Evolutionary conservation across 345 rosid genomes (phyloP).

Genomic region (Psidium friedrichsthalianum): DNA sequence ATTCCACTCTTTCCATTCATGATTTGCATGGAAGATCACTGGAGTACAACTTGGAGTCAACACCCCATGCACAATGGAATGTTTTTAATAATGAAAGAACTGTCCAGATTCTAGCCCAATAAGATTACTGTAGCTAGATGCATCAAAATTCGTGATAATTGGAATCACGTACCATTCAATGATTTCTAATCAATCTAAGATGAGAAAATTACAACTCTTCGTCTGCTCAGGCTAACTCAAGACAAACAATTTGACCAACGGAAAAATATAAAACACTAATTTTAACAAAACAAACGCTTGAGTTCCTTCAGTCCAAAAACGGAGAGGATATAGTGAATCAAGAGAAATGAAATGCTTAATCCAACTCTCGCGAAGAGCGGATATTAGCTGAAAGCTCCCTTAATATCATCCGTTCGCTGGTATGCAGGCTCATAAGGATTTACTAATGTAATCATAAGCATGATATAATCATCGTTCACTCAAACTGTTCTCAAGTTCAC

Average conservation of each 20-base stretch:
- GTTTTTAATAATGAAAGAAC: neutral
- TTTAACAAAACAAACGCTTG: neutral
- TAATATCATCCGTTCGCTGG: neutral
- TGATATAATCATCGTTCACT: neutral
- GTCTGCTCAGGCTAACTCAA: neutral
- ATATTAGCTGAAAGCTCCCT: neutral
- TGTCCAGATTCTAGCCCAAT: neutral
- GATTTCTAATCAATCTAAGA: neutral
- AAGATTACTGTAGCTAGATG: neutral
- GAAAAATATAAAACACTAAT: neutral
- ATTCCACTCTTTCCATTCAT: neutral
- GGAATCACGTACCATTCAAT: neutral
- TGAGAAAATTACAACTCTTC: neutral
- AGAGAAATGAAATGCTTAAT: neutral
- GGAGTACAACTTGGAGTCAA: neutral
- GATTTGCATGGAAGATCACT: neutral
- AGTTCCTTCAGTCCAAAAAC: neutral
- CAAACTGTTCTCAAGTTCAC: neutral
- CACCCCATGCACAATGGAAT: neutral
- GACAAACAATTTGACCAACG: neutral
- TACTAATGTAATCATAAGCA: neutral
- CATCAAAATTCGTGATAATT: neutral
- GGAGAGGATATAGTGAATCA: neutral
- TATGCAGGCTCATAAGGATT: no score
- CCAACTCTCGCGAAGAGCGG: neutral